Evolutionary conservation across 1,284 basidiomycete genomes (phyloP), one percentile per base, ranked within the genome.

Genomic region (Abortiporus biennis): DNA sequence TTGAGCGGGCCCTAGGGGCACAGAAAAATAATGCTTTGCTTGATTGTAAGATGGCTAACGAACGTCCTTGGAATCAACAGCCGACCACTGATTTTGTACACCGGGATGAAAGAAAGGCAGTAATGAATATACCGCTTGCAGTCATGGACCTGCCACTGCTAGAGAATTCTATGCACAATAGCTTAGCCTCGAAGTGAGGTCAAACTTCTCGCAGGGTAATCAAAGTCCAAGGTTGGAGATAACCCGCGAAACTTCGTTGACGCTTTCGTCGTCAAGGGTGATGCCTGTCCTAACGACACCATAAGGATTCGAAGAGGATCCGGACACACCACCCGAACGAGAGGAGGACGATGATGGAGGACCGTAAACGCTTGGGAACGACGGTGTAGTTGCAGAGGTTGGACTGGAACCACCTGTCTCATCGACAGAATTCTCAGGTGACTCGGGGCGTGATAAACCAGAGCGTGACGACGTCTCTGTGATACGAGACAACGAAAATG

Each of bases 331-430:
- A 30, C 52, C 55, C 20, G 54, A 50, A 6, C 73, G 67, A 29
- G 71, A 67, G 37, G 74, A 64, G 21, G 65, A 55, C 30, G 71
- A 66, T 27, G 67, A 60, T 13, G 76, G 73, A 3, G 78, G 78
- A 0, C 76, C 83, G 54, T 88, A 88, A 9, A 90, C 86, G 52
- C 85, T 88, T 6, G 86, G 87, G 67, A 90, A 90, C 8, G 76
- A 81, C 34, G 85, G 86, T 11, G 80, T 80, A 8, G 81, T 84
- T 17, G 70, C 78, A 24, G 83, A 85, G 9, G 74, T 78, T 19
- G 85, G 84, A 54, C 83, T 85, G 24, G 83, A 84, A 2, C 72
- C 80, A 16, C 76, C 77, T 0, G 77, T 80, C 39, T 80, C 80
- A 3, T 58, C 59, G 32, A 54, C 76, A 1, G 85, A 85, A 4